phyloP scores from a whole-genome alignment of 305 asterid genomes.

The Solanum hybrid region DNA sequence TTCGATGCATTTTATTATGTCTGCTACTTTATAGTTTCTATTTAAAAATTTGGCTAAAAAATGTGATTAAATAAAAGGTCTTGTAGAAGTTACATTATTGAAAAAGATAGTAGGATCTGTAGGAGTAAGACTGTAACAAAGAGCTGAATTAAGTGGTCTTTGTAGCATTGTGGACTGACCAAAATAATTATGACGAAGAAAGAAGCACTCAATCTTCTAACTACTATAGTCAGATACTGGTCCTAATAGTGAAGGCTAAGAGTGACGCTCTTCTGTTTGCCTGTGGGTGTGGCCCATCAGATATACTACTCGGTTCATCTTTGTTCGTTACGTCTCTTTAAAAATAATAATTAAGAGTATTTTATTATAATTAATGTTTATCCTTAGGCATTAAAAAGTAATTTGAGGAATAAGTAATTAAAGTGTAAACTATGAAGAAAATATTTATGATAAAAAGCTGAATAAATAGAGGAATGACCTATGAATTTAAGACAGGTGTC shows the following conservation, averaged over 20 bases:
- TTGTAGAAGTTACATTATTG: not conserved
- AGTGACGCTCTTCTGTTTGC: not conserved
- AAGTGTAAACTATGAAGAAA: not conserved
- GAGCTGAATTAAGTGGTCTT: not conserved
- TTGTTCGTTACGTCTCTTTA: not conserved
- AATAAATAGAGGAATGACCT: not conserved
- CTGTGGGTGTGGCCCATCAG: not conserved
- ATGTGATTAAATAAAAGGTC: not conserved
- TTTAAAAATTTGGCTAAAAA: not conserved
- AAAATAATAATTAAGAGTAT: accelerated
- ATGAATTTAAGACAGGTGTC: not conserved
- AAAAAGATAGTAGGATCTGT: not conserved
- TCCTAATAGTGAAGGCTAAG: not conserved
- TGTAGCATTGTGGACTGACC: not conserved
- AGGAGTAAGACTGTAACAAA: not conserved
- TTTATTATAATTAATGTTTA: no score
- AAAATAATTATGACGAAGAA: not conserved
- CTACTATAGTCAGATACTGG: not conserved
- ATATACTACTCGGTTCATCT: not conserved
- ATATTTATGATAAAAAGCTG: no score
- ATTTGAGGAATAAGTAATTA: not conserved
- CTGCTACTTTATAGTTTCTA: not conserved
- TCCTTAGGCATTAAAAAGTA: no score
- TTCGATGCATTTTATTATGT: not conserved
- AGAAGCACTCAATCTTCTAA: not conserved